Percentiles rank a stretch among this genome's conserved stretches.
Conservation (phyloP, 805 yeast species). For the Saccharomycopsis amapae region DNA sequence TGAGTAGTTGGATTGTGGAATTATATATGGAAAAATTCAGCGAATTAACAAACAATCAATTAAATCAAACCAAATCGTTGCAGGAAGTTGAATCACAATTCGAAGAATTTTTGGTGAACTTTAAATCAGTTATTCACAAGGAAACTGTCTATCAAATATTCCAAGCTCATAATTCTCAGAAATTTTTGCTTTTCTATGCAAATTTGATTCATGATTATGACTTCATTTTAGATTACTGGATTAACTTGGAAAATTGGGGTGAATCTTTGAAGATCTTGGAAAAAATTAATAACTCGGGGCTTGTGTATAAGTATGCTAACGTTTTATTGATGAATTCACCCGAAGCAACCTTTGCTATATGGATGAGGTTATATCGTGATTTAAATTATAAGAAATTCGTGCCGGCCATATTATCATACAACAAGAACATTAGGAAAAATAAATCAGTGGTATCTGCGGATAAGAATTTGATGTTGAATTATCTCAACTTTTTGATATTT, state of each 20-base stretch:
- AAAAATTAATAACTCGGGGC: conserved; percentile 38
- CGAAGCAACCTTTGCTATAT: conserved; percentile 60
- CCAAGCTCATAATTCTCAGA: conserved; percentile 54
- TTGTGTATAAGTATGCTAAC: conserved; percentile 63
- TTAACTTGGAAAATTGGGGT: conserved; percentile 64
- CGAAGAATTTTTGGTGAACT: conserved; percentile 42
- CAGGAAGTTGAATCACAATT: conserved; percentile 23
- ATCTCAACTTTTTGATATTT: conserved; percentile 48
- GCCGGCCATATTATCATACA: conserved; percentile 70
- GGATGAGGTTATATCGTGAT: conserved; percentile 52
- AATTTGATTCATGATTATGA: conserved; percentile 59
- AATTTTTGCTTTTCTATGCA: conserved; percentile 62
- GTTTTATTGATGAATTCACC: conserved; percentile 65
- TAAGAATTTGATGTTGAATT: conserved; percentile 56
- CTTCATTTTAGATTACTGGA: conserved; percentile 62
- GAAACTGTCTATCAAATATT: conserved; percentile 68
- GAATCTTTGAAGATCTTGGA: conserved; percentile 57
- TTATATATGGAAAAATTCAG: conserved; percentile 37
- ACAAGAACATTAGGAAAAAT: conserved; percentile 35
- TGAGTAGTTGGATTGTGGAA: conserved; percentile 64
- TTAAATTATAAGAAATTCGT: conserved; percentile 59
- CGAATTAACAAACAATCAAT: conserved; percentile 27
- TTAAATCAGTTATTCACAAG: conserved; percentile 48
- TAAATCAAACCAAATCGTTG: background rate
- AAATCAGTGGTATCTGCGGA: background rate